Conservation (phyloP, 306 rosid species). For the Luffa acutangula region DNA sequence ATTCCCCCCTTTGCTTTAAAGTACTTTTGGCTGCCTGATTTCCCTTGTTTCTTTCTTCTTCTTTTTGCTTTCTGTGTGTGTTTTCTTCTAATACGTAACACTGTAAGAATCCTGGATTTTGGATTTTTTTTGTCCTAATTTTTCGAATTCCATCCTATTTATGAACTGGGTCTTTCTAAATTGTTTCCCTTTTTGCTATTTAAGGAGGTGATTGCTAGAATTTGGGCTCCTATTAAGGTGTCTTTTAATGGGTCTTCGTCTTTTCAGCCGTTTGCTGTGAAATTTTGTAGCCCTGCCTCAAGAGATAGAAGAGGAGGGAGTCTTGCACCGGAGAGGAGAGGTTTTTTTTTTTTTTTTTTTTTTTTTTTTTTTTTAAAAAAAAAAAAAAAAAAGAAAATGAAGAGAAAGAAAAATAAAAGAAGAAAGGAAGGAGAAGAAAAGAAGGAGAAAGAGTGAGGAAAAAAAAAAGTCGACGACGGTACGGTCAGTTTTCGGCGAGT, state of each 20-base stretch:
- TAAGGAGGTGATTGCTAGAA: slow-evolving; percentile 14
- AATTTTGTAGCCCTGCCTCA: slow-evolving; percentile 2
- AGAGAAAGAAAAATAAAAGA: too few species aligned
- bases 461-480: too few species aligned
- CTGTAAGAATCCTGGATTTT: slow-evolving; percentile 4
- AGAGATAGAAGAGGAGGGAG: background rate
- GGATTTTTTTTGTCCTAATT: background rate
- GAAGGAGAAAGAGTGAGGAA: too few species aligned
- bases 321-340: too few species aligned
- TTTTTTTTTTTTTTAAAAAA: too few species aligned
- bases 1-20: slow-evolving; percentile 24
- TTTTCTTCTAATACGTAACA: slow-evolving; percentile 5
- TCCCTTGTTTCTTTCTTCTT: background rate
- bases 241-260: background rate
- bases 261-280: slow-evolving; percentile 16
- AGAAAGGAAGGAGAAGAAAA: too few species aligned
- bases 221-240: slow-evolving; percentile 22
- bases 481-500: too few species aligned
- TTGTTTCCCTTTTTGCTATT: background rate
- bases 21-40: slow-evolving; percentile 6
- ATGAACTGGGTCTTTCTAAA: slow-evolving; percentile 15
- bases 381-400: too few species aligned
- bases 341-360: too few species aligned
- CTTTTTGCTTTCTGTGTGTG: slow-evolving; percentile 11
- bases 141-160: slow-evolving; percentile 7